phyloP scores from a whole-genome alignment of 2,329 filamentous ascomycete genomes.

The Chaetomium sp. region DNA sequence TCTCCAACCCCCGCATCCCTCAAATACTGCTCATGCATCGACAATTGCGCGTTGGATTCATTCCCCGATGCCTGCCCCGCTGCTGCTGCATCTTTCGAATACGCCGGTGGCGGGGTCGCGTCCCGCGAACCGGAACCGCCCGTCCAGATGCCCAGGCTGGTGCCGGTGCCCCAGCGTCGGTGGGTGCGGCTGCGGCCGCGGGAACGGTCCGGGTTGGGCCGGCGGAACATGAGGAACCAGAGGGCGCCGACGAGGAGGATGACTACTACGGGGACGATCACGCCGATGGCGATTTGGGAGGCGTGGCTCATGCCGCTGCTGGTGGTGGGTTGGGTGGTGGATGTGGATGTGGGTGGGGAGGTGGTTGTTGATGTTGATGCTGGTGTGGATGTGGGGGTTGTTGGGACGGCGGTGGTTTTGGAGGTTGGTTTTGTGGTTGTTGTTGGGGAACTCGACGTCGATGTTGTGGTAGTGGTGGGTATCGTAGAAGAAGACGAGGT shows the following conservation, averaged over 20 bases:
- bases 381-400: neutral
- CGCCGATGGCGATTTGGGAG: conserved; percentile 15
- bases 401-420: neutral
- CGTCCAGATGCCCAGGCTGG: neutral
- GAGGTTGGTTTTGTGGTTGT: neutral
- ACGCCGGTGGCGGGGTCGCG: conserved; percentile 1
- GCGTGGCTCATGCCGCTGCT: conserved; percentile 9
- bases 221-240: conserved; percentile 16
- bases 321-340: neutral
- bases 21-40: conserved; percentile 1
- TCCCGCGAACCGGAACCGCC: neutral
- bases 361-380: neutral
- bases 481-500: neutral
- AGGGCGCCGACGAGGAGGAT: conserved; percentile 13
- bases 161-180: neutral
- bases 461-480: neutral
- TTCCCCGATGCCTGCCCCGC: neutral
- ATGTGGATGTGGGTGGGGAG: neutral
- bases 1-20: neutral
- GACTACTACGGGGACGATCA: conserved; percentile 16
- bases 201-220: neutral
- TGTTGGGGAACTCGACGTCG: neutral
- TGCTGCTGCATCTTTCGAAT: neutral
- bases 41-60: neutral
- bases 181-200: neutral